Conservation (phyloP, 2,329 filamentous ascomycete genomes). For the Leptodontidium sp. region DNA sequence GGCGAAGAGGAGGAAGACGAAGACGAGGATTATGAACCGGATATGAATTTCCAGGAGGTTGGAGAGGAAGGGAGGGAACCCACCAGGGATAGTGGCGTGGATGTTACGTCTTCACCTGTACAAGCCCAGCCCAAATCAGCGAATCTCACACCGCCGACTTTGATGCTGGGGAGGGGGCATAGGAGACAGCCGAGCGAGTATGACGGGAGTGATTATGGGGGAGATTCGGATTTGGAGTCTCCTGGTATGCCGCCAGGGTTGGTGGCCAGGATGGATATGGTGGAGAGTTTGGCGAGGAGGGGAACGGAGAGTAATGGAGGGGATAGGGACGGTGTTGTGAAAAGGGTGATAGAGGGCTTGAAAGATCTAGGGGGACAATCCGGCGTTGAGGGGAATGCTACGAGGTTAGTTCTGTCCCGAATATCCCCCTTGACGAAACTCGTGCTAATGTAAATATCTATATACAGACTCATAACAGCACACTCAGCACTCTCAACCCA, state of each 20-base stretch:
- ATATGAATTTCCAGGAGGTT: constrained; percentile 50
- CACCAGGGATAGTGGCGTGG: constrained; percentile 47
- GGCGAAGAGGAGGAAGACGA: constrained; percentile 70
- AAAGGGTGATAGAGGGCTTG: constrained; percentile 72
- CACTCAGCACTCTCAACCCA: constrained; percentile 79
- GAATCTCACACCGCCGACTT: constrained; percentile 38
- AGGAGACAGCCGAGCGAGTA: constrained; percentile 66
- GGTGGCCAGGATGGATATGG: constrained; percentile 74
- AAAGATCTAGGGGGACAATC: constrained; percentile 78
- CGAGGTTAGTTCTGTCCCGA: constrained; percentile 61
- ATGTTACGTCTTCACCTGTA: constrained; percentile 42
- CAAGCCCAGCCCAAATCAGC: constrained; percentile 32
- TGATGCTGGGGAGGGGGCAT: constrained; percentile 48
- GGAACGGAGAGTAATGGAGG: constrained; percentile 73
- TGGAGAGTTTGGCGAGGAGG: constrained; percentile 73
- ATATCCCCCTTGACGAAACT: neutral
- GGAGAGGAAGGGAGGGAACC: constrained; percentile 45
- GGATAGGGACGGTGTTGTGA: constrained; percentile 70
- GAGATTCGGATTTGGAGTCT: constrained; percentile 73
- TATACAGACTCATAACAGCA: constrained; percentile 73
- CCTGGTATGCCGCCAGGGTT: constrained; percentile 73
- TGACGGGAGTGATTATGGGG: constrained; percentile 78
- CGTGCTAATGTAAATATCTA: constrained; percentile 23
- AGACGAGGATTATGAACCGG: constrained; percentile 59
- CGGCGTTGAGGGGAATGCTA: constrained; percentile 74